Evolutionary conservation across 768 basidiomycete species (phyloP).

Genomic region (Macrolepiota fuliginosa): DNA sequence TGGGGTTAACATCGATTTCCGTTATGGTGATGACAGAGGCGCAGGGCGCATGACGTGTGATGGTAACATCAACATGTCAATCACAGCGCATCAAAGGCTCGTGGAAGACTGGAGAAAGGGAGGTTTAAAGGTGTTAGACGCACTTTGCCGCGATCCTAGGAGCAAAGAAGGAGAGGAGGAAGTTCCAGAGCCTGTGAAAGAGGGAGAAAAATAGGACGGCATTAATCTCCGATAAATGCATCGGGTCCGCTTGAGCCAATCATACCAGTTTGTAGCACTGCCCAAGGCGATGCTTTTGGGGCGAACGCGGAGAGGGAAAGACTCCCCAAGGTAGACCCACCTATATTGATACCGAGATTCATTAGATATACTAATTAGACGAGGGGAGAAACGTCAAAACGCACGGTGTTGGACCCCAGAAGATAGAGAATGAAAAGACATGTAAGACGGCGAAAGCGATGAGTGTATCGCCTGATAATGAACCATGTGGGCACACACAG

Average conservation of each 20-base stretch:
- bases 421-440: slow-evolving; percentile 67
- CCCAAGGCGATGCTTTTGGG: slow-evolving; percentile 79
- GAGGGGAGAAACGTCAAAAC: slow-evolving; percentile 14
- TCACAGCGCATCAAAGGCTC: neutral
- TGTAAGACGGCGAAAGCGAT: slow-evolving; percentile 81
- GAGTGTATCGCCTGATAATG: slow-evolving; percentile 48
- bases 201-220: neutral
- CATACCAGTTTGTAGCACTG: slow-evolving; percentile 44
- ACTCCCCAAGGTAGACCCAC: slow-evolving; percentile 75
- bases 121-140: slow-evolving; percentile 14
- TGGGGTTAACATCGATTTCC: neutral
- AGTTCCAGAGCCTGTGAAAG: slow-evolving; percentile 54
- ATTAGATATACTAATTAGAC: neutral
- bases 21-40: neutral
- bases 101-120: neutral
- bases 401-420: slow-evolving; percentile 73
- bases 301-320: slow-evolving; percentile 78
- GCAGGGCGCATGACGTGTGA: neutral
- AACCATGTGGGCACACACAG: neutral
- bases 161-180: slow-evolving; percentile 70
- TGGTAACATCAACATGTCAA: neutral
- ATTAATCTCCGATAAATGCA: neutral
- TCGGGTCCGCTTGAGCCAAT: neutral
- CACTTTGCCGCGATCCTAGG: slow-evolving; percentile 61
- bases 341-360: slow-evolving; percentile 19